Evolutionary conservation across 805 yeast species (phyloP).

Genomic region (Ogataea dorogensis): DNA sequence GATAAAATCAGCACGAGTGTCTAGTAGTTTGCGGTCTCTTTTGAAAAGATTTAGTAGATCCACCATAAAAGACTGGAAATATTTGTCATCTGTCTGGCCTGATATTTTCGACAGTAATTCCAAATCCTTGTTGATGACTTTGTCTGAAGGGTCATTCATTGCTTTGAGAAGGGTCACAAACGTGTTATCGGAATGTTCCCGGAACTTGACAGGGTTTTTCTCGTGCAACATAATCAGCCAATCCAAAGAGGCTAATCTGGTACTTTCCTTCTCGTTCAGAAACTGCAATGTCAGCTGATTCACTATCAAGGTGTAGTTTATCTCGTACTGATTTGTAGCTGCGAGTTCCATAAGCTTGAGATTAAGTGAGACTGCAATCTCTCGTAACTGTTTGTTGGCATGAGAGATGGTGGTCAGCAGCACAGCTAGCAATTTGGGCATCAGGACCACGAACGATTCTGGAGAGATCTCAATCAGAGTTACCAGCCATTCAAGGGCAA

Average conservation of each 20-base stretch:
- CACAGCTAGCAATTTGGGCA: constrained; percentile 72
- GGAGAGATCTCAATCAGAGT: constrained; percentile 74
- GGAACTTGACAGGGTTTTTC: constrained; percentile 57
- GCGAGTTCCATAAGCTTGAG: constrained; percentile 54
- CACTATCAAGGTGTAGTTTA: constrained; percentile 59
- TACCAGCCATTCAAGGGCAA: constrained; percentile 80
- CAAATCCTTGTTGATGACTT: constrained; percentile 71
- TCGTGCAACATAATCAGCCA: constrained; percentile 85
- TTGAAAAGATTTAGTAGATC: constrained; percentile 70
- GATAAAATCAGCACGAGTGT: constrained; percentile 77
- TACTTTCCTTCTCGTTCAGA: constrained; percentile 70
- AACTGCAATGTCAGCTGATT: constrained; percentile 72
- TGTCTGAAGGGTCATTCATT: constrained; percentile 64
- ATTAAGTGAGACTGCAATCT: constrained; percentile 57
- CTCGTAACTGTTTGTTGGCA: constrained; percentile 47
- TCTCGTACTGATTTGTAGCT: constrained; percentile 28
- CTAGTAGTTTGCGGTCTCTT: constrained; percentile 63
- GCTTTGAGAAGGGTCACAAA: constrained; percentile 78
- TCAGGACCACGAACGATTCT: constrained; percentile 64
- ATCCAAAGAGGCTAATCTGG: constrained; percentile 80
- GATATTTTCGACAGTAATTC: constrained; percentile 73
- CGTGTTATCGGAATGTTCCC: constrained; percentile 59
- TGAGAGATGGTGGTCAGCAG: constrained; percentile 63
- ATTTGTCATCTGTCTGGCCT: constrained; percentile 66
- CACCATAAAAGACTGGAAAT: constrained; percentile 71